These are phyloP conservation scores for Boeremia lycopersici DNA, from an alignment of 2,329 filamentous ascomycete genomes.

Conservation along the genomic window DNA sequence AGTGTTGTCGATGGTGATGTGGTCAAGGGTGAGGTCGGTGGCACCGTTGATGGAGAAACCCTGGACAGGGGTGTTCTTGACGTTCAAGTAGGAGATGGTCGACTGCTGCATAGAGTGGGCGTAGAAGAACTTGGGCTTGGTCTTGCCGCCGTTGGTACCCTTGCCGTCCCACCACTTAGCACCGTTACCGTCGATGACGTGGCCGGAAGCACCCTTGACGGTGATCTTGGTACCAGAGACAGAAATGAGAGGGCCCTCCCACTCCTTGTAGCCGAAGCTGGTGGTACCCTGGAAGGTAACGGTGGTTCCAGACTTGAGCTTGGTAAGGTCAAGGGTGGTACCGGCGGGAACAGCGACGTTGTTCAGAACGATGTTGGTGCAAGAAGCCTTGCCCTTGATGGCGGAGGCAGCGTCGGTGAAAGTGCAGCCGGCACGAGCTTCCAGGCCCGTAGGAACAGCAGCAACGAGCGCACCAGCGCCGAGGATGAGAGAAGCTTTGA, in stretches of 20 bases:
- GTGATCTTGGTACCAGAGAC: slow-evolving; percentile 64
- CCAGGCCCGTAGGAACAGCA: slow-evolving; percentile 39
- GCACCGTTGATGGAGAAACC: slow-evolving; percentile 55
- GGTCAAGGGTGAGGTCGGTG: slow-evolving; percentile 53
- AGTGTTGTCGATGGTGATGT: slow-evolving; percentile 63
- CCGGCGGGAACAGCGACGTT: slow-evolving; percentile 63
- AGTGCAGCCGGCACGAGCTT: slow-evolving; percentile 55
- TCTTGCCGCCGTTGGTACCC: slow-evolving; percentile 55
- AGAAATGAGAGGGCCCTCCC: slow-evolving; percentile 67
- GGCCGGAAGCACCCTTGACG: slow-evolving; percentile 63
- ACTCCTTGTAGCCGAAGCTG: slow-evolving; percentile 70
- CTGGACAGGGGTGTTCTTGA: slow-evolving; percentile 63
- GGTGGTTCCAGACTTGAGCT: slow-evolving; percentile 57
- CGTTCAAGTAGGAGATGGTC: slow-evolving; percentile 56
- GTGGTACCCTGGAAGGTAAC: slow-evolving; percentile 70
- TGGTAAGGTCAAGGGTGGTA: slow-evolving; percentile 63
- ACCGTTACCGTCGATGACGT: slow-evolving; percentile 63
- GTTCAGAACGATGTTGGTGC: slow-evolving; percentile 60
- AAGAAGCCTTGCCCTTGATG: slow-evolving; percentile 57
- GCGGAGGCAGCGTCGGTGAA: slow-evolving; percentile 60
- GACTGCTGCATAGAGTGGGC: slow-evolving; percentile 60
- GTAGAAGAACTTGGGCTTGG: slow-evolving; percentile 60
- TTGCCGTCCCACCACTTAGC: slow-evolving; percentile 58
- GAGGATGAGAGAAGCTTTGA: slow-evolving; percentile 28
- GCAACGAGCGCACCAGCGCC: slow-evolving; percentile 39